phyloP scores from a whole-genome alignment of 108 stramenopile species.

The Epithemia pelagica region DNA sequence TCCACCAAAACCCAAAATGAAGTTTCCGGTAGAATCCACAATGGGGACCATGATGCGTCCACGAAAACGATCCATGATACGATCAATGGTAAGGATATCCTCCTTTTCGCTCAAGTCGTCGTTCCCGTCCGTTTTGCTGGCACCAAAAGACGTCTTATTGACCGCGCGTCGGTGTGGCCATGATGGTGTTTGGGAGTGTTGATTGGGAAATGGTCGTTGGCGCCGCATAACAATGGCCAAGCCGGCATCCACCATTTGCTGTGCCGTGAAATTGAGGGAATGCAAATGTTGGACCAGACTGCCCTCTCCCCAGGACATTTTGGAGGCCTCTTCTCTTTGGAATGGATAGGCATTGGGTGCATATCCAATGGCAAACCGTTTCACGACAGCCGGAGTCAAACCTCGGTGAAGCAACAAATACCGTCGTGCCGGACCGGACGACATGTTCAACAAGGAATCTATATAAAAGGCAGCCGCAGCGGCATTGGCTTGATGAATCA shows the following conservation, averaged over 20 bases:
- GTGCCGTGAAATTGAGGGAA: constrained; percentile 50
- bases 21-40: constrained; percentile 50
- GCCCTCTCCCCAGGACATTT: constrained; percentile 43
- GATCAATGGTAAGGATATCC: constrained; percentile 14
- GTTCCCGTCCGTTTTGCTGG: neutral
- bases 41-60: constrained; percentile 72
- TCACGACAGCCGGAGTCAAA: constrained; percentile 51
- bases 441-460: constrained; percentile 48
- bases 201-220: neutral
- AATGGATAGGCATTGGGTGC: constrained; percentile 79
- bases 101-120: constrained; percentile 7
- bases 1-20: constrained; percentile 75
- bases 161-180: neutral
- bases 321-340: neutral
- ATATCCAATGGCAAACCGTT: constrained; percentile 81
- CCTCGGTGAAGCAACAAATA: constrained; percentile 60
- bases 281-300: constrained; percentile 74
- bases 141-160: neutral
- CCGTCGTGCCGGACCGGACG: constrained; percentile 60
- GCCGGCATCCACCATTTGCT: constrained; percentile 82
- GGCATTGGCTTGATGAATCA: constrained; percentile 42
- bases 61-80: constrained; percentile 76
- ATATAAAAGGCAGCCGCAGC: constrained; percentile 83
- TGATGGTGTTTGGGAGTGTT: neutral
- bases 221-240: constrained; percentile 44